Conservation (phyloP, 2,329 filamentous ascomycete species). For the Cladosporium cucumerinum region DNA sequence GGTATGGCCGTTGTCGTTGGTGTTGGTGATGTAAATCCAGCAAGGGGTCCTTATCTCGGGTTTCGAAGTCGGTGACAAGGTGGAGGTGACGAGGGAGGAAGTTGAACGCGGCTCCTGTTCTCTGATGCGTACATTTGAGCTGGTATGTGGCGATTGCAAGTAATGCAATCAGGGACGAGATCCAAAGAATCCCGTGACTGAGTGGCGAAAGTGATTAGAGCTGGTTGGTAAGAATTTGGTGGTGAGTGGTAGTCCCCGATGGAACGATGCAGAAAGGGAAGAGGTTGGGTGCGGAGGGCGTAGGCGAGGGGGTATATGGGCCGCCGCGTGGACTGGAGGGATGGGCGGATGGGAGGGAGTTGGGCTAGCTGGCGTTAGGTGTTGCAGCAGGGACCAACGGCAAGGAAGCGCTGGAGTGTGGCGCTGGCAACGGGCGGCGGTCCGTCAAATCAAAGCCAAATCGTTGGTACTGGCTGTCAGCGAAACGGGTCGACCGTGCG, state of each 20-base stretch:
- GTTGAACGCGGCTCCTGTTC: constrained; percentile 16
- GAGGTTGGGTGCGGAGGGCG: constrained; percentile 13
- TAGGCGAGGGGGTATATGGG: constrained; percentile 14
- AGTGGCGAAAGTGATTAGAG: background rate
- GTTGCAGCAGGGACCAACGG: constrained; percentile 10
- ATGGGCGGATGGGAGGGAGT: background rate
- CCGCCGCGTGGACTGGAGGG: constrained; percentile 1
- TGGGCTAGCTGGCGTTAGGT: constrained; percentile 10
- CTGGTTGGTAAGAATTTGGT: constrained; percentile 12
- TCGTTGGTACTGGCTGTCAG: background rate
- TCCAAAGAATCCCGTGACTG: constrained; percentile 13
- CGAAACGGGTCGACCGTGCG: constrained; percentile 12
- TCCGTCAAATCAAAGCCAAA: constrained; percentile 15
- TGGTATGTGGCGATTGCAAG: constrained; percentile 7
- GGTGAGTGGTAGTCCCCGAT: constrained; percentile 5
- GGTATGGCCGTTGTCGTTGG: background rate
- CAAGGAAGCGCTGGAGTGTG: background rate
- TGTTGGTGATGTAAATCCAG: background rate
- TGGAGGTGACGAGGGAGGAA: constrained; percentile 8
- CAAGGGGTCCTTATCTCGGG: constrained; percentile 9
- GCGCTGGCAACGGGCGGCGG: constrained; percentile 10
- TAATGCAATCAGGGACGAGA: constrained; percentile 16
- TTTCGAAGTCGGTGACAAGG: constrained; percentile 16
- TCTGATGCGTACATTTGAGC: constrained; percentile 17
- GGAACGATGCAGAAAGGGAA: constrained; percentile 14